Base-by-base conservation (phyloP, 352 stramenopile species). In the Ophiocytium majus region DNA sequence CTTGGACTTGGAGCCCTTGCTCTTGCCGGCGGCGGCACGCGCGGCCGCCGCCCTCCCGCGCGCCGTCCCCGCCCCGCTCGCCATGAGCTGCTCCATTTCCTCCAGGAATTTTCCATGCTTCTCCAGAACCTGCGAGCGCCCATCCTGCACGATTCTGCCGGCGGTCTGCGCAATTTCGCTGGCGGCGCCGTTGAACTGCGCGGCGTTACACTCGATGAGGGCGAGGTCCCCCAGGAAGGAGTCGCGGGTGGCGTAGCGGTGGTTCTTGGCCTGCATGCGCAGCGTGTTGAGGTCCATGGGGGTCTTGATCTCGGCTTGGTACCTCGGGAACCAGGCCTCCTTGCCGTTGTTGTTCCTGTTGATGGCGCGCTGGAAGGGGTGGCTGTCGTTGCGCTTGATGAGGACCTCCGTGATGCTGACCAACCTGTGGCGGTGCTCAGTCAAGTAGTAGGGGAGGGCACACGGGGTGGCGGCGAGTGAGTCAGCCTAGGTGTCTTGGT, bases 241-340 rank as follows among this genome's bases (percentile, higher is more conserved):
- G 0, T 80, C 83, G 34, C 50, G 34, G 28, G 34, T 74, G n/a
- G 31, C 31, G 82, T 86, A 86, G 10, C 34, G 50, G 63, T 80
- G 78, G 33, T 66, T 66, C 50, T 81, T 71, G 49, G 76, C 81
- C 28, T 87, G 82, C 32, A 74, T 49, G 28, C 85, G 36, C 19
- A 87, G 78, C 36, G 79, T 85, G 37, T 57, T 50, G 17, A 87
- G 83, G 76, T 87, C 83, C 79, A 87, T 87, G 10, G 83, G 83
- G 75, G 85, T 83, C 63, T 78, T 82, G 74, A 87, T 83, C 74
- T 76, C 76, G 28, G 80, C 71, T n/a, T 63, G 63, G 63, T 87
- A 87, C 36, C 71, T 33, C 9, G 79, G 83, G 57, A 78, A 82
- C 75, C 63, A 14, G 36, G 23, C 63, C 33, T 49, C 28, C 64